Evolutionary conservation across 345 rosid genomes (phyloP).

Genomic region (Hibiscus mutabilis): DNA sequence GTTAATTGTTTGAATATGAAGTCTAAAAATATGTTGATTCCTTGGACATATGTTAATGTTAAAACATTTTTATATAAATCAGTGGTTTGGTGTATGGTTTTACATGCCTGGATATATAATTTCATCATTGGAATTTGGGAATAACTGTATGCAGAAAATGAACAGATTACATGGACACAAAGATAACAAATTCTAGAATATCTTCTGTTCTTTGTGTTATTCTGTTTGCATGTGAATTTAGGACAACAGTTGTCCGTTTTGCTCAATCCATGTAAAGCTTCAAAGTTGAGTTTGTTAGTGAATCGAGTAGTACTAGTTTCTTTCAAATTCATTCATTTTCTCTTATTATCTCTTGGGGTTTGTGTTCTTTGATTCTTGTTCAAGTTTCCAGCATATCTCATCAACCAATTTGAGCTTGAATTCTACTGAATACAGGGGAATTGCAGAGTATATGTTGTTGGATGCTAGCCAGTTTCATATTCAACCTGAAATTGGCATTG

Average conservation of each 20-base stretch:
- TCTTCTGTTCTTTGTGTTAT: conserved; percentile 20
- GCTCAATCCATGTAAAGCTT: conserved; percentile 13
- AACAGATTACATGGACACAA: too few relatives aligned
- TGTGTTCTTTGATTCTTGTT: background rate
- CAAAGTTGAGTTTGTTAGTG: conserved; percentile 13
- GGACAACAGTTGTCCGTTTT: conserved; percentile 2
- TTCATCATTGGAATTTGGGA: conserved; percentile 12
- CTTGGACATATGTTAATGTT: background rate
- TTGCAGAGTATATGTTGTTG: conserved; percentile 5
- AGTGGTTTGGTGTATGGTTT: conserved; percentile 12
- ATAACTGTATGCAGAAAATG: too few relatives aligned
- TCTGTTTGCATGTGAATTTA: conserved; percentile 22
- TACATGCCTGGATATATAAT: conserved; percentile 3
- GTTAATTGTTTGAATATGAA: background rate
- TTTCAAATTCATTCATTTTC: background rate
- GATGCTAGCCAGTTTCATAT: background rate
- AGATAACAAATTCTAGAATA: conserved; percentile 13
- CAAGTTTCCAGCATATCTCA: conserved; percentile 15
- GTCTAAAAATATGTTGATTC: conserved; percentile 6
- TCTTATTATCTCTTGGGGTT: background rate
- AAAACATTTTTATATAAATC: background rate
- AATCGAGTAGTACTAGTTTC: background rate
- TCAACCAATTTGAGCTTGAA: conserved; percentile 1
- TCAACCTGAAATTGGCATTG: conserved; percentile 14
- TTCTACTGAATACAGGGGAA: conserved; percentile 19